Percentiles rank a stretch among this genome's conserved stretches.
Evolutionary conservation across 768 basidiomycete genomes (phyloP).

Genomic region (Neoboletus subvelutipes): DNA sequence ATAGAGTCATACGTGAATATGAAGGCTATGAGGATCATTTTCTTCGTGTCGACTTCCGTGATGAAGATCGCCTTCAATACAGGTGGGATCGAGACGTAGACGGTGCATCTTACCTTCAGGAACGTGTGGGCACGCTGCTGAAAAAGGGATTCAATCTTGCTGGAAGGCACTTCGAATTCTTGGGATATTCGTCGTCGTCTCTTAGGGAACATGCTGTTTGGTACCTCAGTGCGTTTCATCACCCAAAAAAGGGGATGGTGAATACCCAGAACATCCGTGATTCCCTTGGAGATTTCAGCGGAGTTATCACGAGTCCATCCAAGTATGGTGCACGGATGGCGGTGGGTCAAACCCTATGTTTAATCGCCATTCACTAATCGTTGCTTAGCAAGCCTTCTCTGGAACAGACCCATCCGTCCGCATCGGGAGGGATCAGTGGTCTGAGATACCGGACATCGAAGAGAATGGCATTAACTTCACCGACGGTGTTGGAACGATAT

Average conservation of each 20-base stretch:
- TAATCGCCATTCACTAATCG: conserved; percentile 4
- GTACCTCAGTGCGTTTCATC: conserved; percentile 68
- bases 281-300: conserved; percentile 66
- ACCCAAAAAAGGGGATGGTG: conserved; percentile 44
- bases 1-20: conserved; percentile 74
- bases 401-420: conserved; percentile 73
- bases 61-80: conserved; percentile 76
- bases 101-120: conserved; percentile 50
- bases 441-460: conserved; percentile 58
- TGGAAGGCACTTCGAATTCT: conserved; percentile 71
- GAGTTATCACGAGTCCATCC: conserved; percentile 59
- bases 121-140: conserved; percentile 58
- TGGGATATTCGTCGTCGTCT: conserved; percentile 80
- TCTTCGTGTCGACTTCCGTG: conserved; percentile 80
- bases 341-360: conserved; percentile 11
- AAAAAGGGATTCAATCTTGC: conserved; percentile 68
- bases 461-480: conserved; percentile 52
- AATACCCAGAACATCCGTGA: conserved; percentile 59
- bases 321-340: conserved; percentile 82
- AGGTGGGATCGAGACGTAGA: conserved; percentile 71
- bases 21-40: conserved; percentile 62
- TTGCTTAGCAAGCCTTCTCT: conserved; percentile 66
- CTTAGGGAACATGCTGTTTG: conserved; percentile 80
- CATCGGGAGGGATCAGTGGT: conserved; percentile 59
- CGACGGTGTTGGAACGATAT: conserved; percentile 82